Conservation (phyloP, 306 rosid species). For the Lathyrus sativus region DNA sequence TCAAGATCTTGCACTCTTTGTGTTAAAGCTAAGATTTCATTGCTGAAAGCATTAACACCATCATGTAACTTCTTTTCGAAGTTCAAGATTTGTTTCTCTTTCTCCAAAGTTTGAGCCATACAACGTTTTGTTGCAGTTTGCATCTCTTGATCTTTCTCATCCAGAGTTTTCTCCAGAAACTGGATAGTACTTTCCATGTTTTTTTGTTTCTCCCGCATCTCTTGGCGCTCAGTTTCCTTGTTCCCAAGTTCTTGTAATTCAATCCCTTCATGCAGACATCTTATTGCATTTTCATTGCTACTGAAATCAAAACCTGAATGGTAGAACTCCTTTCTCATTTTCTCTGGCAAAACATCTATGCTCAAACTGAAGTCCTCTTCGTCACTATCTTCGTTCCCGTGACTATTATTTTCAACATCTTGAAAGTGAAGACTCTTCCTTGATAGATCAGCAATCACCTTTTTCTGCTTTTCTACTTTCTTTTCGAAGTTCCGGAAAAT, state of each 20-base stretch:
- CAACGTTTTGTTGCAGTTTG: conserved; percentile 31
- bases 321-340: conserved; percentile 36
- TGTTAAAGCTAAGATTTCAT: conserved; percentile 35
- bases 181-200: conserved; percentile 43
- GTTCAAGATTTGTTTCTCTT: conserved; percentile 39
- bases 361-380: conserved; percentile 42
- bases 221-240: conserved; percentile 39
- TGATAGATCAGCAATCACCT: conserved; percentile 41
- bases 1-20: conserved; percentile 49
- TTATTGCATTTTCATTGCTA: conserved; percentile 40
- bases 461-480: conserved; percentile 40
- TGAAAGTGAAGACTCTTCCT: conserved; percentile 34
- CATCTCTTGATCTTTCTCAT: conserved; percentile 46
- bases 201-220: conserved; percentile 41
- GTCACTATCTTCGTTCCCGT: conserved; percentile 42
- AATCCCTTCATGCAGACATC: conserved; percentile 48
- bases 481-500: conserved; percentile 39
- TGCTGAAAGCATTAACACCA: conserved; percentile 40
- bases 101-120: conserved; percentile 34
- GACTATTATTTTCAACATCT: conserved; percentile 35
- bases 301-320: conserved; percentile 33
- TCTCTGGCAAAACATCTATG: conserved; percentile 32
- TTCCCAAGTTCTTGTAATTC: conserved; percentile 42
- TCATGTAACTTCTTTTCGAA: conserved; percentile 47
- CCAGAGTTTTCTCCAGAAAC: conserved; percentile 41